Evolutionary conservation across 192 early-diverging fungal genomes (phyloP), one percentile per base, ranked within the genome.

Genomic region (Coemansia sp.): DNA sequence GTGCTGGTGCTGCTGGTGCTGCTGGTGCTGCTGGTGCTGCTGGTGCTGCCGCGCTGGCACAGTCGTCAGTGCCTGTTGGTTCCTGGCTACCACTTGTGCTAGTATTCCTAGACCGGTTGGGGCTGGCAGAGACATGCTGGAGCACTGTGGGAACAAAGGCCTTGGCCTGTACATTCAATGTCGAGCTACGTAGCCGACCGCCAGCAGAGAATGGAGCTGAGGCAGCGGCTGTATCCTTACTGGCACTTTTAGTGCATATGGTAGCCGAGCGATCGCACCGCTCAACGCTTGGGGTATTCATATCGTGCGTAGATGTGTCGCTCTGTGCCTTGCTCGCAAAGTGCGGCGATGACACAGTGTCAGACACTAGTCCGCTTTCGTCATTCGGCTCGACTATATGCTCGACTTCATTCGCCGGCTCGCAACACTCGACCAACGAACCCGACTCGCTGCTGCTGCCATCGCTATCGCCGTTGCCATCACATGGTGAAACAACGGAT

Each of bases 81-180:
- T 33, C 52, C 66, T 62, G 59, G 57, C 57, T 56, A 43, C 43
- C 59, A 51, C 71, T 59, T 49, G 60, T 24, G 20, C 52, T 67
- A 52, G 49, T 23, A 20, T 15, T 16, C 44, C 6, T 52, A 35
- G 63, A 46, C 36, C 52, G 65, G n/a, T 53, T 53, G 51, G 4
- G 23, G 51, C 51, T 52, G 38, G 63, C 46, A 38, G 44, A 5
- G 20, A 49, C 23, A 49, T 38, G 49, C 30, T 5, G 23, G 20
- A 49, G 35, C 12, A 23, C 34, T 48, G 57, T 53, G 18, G 77
- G 72, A 41, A 80, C 72, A 71, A 80, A 80, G 45, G 33, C 72
- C 65, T 67, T 73, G 20, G 77, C 77, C 62, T 64, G 68, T 1
- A 57, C 58, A 46, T 68, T 80, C 39, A 80, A 65, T 30, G 72